Percentiles rank a stretch among this genome's conserved stretches.
These are phyloP conservation scores for Trichoderma koningii DNA, from an alignment of 2,329 filamentous ascomycete species.

Conservation along the genomic window DNA sequence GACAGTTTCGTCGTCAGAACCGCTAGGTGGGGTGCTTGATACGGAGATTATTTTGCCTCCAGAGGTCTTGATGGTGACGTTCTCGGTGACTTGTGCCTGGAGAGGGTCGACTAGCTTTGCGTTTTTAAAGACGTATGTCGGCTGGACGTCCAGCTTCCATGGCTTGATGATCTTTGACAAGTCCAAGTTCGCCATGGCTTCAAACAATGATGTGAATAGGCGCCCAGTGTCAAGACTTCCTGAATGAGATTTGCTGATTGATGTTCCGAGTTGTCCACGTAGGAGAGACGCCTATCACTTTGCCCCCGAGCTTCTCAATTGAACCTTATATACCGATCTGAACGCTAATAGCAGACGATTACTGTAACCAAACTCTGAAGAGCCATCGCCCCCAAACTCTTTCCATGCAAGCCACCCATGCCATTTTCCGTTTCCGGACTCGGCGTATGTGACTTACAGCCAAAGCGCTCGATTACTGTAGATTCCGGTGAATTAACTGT, in stretches of 20 bases:
- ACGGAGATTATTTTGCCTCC: conserved; percentile 1
- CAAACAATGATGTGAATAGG: too few species aligned
- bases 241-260: background rate
- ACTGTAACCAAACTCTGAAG: background rate
- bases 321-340: background rate
- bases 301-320: too few species aligned
- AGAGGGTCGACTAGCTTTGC: conserved; percentile 48
- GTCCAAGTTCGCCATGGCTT: conserved; percentile 6
- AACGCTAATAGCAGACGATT: background rate
- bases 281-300: background rate
- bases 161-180: conserved; percentile 30
- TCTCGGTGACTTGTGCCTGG: conserved; percentile 37
- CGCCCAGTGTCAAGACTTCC: background rate
- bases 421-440: background rate
- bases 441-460: background rate
- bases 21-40: background rate
- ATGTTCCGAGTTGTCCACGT: background rate
- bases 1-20: conserved; percentile 14
- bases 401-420: background rate
- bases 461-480: background rate
- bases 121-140: conserved; percentile 43
- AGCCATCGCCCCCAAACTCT: background rate
- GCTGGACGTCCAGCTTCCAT: conserved; percentile 29
- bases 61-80: conserved; percentile 39
- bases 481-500: too few species aligned